A percentile compares a stretch with the other conserved stretches of the same genome.
phyloP scores from a whole-genome alignment of 176 grass and related monocot genomes.

The Elymus sibiricus region DNA sequence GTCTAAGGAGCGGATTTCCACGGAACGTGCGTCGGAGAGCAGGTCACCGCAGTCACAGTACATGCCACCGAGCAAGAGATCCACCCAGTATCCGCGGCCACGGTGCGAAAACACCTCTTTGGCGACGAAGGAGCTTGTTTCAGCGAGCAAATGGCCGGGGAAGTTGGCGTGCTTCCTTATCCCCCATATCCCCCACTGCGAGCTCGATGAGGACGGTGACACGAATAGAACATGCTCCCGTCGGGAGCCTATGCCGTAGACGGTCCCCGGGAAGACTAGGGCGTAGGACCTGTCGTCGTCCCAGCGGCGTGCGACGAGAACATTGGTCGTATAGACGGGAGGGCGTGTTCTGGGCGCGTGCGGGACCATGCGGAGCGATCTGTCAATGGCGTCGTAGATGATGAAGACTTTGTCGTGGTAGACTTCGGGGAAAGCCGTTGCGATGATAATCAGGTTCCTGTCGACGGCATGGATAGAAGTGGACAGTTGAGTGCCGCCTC shows the following conservation, averaged over 20 bases:
- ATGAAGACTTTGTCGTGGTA: background rate
- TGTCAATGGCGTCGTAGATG: background rate
- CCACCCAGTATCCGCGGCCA: background rate
- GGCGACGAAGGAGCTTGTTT: background rate
- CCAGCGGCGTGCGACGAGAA: background rate
- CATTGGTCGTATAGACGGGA: accelerated
- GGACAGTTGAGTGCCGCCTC: background rate
- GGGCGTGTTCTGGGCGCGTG: background rate
- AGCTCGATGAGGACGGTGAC: background rate
- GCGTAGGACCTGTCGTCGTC: background rate
- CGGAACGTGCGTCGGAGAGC: background rate
- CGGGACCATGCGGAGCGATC: background rate
- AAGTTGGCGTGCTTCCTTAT: background rate
- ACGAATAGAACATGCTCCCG: background rate
- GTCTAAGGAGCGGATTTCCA: background rate
- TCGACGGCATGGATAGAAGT: background rate
- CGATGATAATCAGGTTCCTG: background rate
- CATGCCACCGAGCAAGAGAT: too few species aligned
- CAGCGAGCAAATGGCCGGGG: background rate
- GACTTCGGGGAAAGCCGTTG: background rate
- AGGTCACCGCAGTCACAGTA: background rate
- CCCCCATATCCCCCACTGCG: background rate
- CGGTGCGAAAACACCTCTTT: background rate
- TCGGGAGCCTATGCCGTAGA: background rate
- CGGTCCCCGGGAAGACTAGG: background rate